Conservation (phyloP, 163 green algal species). For the Scenedesmus sp. region DNA sequence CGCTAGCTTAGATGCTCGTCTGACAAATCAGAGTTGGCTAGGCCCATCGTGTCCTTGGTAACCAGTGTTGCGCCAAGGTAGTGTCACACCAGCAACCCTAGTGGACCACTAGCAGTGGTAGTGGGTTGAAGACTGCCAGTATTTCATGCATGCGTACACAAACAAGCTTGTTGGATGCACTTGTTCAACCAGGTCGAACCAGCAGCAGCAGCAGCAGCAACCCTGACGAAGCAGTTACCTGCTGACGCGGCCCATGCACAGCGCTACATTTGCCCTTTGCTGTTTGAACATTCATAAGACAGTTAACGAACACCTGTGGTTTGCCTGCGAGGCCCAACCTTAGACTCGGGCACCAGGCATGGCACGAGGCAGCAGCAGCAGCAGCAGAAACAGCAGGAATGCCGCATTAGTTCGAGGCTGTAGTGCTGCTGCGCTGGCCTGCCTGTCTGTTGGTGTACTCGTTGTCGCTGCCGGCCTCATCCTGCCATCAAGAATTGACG, state of each 20-base stretch:
- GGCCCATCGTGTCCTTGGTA: not conserved
- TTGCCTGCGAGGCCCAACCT: not conserved
- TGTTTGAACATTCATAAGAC: not conserved
- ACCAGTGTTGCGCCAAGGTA: not conserved
- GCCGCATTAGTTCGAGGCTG: not conserved
- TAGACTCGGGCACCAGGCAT: not conserved
- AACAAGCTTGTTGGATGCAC: not conserved
- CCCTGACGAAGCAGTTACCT: not conserved
- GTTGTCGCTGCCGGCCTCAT: constrained; percentile 1
- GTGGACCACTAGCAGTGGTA: too few species aligned
- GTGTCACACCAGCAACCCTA: constrained; percentile 18
- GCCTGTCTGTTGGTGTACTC: not conserved
- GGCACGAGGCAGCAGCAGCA: not conserved
- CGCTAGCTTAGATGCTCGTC: not conserved
- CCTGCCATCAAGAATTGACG: not conserved
- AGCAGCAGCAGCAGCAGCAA: not conserved
- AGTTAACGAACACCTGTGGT: not conserved
- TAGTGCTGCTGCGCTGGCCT: constrained; percentile 12
- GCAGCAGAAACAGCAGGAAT: not conserved
- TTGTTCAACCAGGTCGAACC: not conserved
- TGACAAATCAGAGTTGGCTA: not conserved
- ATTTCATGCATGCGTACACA: not conserved
- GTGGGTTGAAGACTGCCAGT: not conserved
- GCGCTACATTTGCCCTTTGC: not conserved
- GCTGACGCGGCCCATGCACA: not conserved